phyloP scores from a whole-genome alignment of 177 flowering plant species.

The Vitis hybrid region DNA sequence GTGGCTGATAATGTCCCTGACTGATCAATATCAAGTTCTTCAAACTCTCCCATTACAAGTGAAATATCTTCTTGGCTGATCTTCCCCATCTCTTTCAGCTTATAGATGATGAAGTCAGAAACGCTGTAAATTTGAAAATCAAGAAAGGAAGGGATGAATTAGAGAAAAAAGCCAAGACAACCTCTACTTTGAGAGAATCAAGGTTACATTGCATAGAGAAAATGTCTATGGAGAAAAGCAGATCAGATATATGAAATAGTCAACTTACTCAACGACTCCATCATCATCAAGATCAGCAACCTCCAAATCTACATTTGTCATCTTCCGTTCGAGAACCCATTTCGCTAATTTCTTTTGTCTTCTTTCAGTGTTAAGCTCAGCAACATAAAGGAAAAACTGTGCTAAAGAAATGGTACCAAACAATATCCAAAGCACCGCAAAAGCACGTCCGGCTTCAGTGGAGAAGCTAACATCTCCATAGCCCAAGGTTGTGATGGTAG shows the following conservation, averaged over 20 bases:
- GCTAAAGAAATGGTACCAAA: conserved; percentile 68
- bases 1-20: conserved; percentile 71
- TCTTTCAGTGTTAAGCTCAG: conserved; percentile 65
- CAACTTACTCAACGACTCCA: conserved; percentile 59
- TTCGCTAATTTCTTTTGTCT: conserved; percentile 52
- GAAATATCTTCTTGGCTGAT: conserved; percentile 72
- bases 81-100: conserved; percentile 95
- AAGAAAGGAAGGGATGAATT: neutral
- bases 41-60: conserved; percentile 62
- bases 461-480: conserved; percentile 91
- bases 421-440: conserved; percentile 83
- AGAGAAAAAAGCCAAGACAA: too few relatives aligned
- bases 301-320: conserved; percentile 67
- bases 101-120: conserved; percentile 65
- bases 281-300: conserved; percentile 82
- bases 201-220: too few relatives aligned
- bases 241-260: neutral
- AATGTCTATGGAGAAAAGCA: too few relatives aligned
- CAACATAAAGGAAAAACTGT: conserved; percentile 72
- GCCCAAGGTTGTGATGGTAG: conserved; percentile 87
- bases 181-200: too few relatives aligned
- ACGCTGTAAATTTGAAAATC: conserved; percentile 27
- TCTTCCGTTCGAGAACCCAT: conserved; percentile 57
- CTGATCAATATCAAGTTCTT: conserved; percentile 81
- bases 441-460: conserved; percentile 62